phyloP scores from a whole-genome alignment of 768 basidiomycete species.

The Rhizopogon rudus region DNA sequence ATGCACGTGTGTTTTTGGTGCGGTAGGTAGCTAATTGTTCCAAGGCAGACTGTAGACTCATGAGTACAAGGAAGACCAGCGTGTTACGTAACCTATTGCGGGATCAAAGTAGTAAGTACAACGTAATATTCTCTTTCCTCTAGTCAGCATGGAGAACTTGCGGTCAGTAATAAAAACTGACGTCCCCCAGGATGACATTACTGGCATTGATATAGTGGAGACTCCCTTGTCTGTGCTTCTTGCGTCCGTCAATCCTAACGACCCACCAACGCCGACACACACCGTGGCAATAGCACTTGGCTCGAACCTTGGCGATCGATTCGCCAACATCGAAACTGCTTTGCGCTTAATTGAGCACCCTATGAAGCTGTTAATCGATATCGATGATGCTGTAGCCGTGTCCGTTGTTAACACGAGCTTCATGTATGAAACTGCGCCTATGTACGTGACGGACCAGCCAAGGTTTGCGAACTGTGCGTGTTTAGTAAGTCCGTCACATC shows the following conservation, averaged over 20 bases:
- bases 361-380: constrained; percentile 17
- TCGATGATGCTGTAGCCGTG: constrained; percentile 22
- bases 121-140: too few species aligned
- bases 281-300: constrained; percentile 75
- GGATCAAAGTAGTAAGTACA: too few species aligned
- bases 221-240: background rate
- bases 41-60: constrained; percentile 45
- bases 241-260: background rate
- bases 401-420: constrained; percentile 75
- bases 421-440: constrained; percentile 89
- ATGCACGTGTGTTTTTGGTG: constrained; percentile 43
- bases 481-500: constrained; percentile 48
- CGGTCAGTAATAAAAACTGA: too few species aligned
- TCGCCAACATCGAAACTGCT: constrained; percentile 76
- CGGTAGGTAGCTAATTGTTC: constrained; percentile 52
- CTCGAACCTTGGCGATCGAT: constrained; percentile 86
- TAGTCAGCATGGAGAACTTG: too few species aligned
- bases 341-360: constrained; percentile 64
- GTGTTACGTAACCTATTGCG: background rate
- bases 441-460: constrained; percentile 93
- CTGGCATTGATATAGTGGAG: too few species aligned
- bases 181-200: too few species aligned
- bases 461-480: constrained; percentile 90
- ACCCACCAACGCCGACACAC: constrained; percentile 11
- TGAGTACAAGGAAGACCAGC: constrained; percentile 13